Evolutionary conservation across 202 grass and related monocot genomes (phyloP).

Genomic region (Hordeum pubiflorum): DNA sequence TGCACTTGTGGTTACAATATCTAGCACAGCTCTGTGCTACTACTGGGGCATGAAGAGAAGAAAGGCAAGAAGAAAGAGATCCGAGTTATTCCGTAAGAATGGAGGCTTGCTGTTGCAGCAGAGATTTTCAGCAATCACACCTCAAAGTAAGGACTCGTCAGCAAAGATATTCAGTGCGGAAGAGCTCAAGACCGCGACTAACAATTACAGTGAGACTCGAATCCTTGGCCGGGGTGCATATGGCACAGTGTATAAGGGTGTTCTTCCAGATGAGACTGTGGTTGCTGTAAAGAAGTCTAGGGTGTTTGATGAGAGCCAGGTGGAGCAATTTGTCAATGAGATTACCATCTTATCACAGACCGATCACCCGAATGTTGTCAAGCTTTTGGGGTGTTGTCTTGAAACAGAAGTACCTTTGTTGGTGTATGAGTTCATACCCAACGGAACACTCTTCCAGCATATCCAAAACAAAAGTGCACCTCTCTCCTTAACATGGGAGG

Average conservation of each 20-base stretch:
- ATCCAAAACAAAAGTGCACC: conserved; percentile 17
- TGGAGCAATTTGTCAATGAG: conserved; percentile 71
- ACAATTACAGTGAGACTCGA: conserved; percentile 35
- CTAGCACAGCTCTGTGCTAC: background rate
- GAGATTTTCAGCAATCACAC: conserved; percentile 30
- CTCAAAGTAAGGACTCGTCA: background rate
- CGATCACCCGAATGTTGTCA: conserved; percentile 58
- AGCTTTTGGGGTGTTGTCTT: conserved; percentile 53
- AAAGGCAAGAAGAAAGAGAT: conserved; percentile 28
- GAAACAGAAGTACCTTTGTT: conserved; percentile 45
- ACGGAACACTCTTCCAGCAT: conserved; percentile 47
- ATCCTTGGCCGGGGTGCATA: conserved; percentile 52
- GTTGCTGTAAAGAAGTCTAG: conserved; percentile 70
- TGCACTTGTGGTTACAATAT: conserved; percentile 9
- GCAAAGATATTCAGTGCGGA: conserved; percentile 57
- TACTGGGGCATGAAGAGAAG: conserved; percentile 45
- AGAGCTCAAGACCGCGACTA: conserved; percentile 46
- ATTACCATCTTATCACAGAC: conserved; percentile 50
- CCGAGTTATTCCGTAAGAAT: conserved; percentile 49
- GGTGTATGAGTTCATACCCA: conserved; percentile 49
- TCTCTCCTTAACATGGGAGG: conserved; percentile 30
- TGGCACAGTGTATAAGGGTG: conserved; percentile 56
- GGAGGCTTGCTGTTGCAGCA: conserved; percentile 52
- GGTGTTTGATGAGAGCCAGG: conserved; percentile 48
- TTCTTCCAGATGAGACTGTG: conserved; percentile 24